A percentile compares a stretch with the other conserved stretches of the same genome.
These are phyloP conservation scores for Byssothecium circinans DNA, from an alignment of 2,329 filamentous ascomycete species.

Conservation along the genomic window DNA sequence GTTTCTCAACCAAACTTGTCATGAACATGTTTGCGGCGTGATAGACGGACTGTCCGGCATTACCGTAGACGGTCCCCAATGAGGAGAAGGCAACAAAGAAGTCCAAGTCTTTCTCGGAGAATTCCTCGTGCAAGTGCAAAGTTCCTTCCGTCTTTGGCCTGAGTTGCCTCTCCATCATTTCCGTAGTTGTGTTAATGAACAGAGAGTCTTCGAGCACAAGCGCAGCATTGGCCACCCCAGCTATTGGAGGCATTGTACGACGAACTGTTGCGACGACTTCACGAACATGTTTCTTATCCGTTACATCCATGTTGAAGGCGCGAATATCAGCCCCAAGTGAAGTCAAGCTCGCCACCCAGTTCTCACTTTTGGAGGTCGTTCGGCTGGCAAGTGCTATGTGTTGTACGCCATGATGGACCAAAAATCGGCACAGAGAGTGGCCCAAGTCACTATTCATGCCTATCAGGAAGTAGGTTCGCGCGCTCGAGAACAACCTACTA, in stretches of 20 bases:
- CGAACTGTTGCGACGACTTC: slow-evolving; percentile 4
- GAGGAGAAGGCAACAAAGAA: slow-evolving; percentile 2
- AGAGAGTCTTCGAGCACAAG: slow-evolving; percentile 12
- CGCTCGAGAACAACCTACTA: no score
- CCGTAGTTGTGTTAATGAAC: neutral
- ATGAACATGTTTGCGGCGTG: neutral
- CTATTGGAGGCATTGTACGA: slow-evolving; percentile 16
- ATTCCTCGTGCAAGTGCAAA: neutral
- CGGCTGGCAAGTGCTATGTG: neutral
- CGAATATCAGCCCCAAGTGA: neutral
- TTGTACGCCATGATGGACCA: slow-evolving; percentile 21
- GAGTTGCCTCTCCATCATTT: neutral
- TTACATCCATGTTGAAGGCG: slow-evolving; percentile 9
- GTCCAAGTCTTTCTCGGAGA: neutral
- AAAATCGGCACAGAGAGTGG: slow-evolving; percentile 16
- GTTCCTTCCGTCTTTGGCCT: neutral
- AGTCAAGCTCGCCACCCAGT: neutral
- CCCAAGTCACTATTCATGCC: slow-evolving; percentile 21
- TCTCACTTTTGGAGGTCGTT: neutral
- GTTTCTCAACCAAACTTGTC: neutral
- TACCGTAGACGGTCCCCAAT: neutral
- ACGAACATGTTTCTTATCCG: neutral
- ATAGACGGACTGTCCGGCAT: neutral
- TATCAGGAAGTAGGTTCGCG: slow-evolving; percentile 21
- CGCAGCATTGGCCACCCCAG: slow-evolving; percentile 18